Evolutionary conservation across 1,284 basidiomycete genomes (phyloP).

Genomic region (Heterobasidion occidentale): DNA sequence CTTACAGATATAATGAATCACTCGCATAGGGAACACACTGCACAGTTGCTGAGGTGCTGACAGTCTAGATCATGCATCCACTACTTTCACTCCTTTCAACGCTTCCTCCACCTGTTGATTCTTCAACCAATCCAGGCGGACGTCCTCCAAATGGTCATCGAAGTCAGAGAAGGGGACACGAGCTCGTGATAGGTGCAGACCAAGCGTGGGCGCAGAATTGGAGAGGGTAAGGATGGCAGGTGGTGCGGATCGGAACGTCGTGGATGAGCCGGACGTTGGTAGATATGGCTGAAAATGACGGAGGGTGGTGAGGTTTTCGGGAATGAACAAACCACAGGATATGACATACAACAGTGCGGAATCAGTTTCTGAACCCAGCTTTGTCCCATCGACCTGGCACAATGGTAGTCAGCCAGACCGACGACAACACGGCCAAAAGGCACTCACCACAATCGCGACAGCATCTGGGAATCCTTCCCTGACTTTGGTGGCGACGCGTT

Average conservation of each 20-base stretch:
- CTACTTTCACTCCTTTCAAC: background rate
- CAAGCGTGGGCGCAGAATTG: constrained; percentile 32
- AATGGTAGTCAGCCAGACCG: background rate
- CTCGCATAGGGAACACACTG: too few relatives aligned
- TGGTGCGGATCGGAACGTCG: constrained; percentile 38
- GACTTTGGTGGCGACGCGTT: constrained; percentile 47
- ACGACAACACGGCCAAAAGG: constrained; percentile 3
- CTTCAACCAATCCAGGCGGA: constrained; percentile 35
- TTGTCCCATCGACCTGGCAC: constrained; percentile 49
- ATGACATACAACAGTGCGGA: constrained; percentile 47
- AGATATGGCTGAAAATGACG: constrained; percentile 33
- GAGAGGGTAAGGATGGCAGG: constrained; percentile 34
- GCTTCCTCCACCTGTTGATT: constrained; percentile 6
- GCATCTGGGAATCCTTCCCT: constrained; percentile 44
- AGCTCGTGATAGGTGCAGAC: constrained; percentile 39
- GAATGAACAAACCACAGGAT: background rate
- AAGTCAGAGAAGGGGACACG: constrained; percentile 62
- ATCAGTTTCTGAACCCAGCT: constrained; percentile 36
- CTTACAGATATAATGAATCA: too few relatives aligned
- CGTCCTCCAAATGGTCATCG: constrained; percentile 72
- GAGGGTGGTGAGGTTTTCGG: constrained; percentile 5
- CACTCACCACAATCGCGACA: constrained; percentile 55
- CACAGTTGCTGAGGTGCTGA: too few relatives aligned
- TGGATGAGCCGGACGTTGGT: constrained; percentile 21
- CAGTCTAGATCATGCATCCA: too few relatives aligned